A percentile compares a stretch with the other conserved stretches of the same genome.
phyloP scores from a whole-genome alignment of 768 basidiomycete species.

The Lenzites betulinus region DNA sequence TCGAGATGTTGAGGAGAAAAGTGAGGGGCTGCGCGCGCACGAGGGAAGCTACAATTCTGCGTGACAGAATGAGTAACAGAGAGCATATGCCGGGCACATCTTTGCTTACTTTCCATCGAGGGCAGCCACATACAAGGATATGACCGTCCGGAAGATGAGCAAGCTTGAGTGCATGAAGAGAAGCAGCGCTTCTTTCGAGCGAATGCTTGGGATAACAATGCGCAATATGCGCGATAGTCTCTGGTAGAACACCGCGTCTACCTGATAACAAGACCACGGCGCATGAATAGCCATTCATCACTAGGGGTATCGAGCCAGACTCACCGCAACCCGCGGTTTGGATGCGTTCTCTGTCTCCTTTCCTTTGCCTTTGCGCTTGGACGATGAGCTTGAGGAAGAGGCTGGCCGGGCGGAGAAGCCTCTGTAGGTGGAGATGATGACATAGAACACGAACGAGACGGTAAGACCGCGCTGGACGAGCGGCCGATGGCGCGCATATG shows the following conservation, averaged over 20 bases:
- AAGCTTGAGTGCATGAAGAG: slow-evolving; percentile 88
- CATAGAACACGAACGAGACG: slow-evolving; percentile 68
- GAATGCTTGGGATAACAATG: slow-evolving; percentile 86
- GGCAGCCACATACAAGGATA: slow-evolving; percentile 92
- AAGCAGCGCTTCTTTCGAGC: slow-evolving; percentile 85
- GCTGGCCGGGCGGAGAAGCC: slow-evolving; percentile 49
- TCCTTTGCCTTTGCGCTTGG: slow-evolving; percentile 37
- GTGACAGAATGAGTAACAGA: neutral
- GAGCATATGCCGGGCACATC: neutral
- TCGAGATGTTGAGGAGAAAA: slow-evolving; percentile 83
- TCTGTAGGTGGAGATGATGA: slow-evolving; percentile 62
- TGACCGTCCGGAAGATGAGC: slow-evolving; percentile 85
- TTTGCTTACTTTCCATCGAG: slow-evolving; percentile 78
- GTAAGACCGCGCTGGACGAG: slow-evolving; percentile 73
- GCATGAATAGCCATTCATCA: neutral
- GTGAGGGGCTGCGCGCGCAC: slow-evolving; percentile 80
- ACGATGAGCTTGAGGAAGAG: slow-evolving; percentile 26
- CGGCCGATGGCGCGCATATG: slow-evolving; percentile 70
- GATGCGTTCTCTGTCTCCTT: slow-evolving; percentile 43
- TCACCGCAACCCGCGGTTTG: slow-evolving; percentile 67
- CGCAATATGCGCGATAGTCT: slow-evolving; percentile 74
- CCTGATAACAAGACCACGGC: slow-evolving; percentile 42
- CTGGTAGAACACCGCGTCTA: slow-evolving; percentile 91
- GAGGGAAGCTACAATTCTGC: slow-evolving; percentile 90
- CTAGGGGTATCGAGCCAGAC: slow-evolving; percentile 26